A percentile compares a stretch with the other conserved stretches of the same genome.
phyloP scores from a whole-genome alignment of 202 grass and related monocot species.

The Alloteropsis angusta region DNA sequence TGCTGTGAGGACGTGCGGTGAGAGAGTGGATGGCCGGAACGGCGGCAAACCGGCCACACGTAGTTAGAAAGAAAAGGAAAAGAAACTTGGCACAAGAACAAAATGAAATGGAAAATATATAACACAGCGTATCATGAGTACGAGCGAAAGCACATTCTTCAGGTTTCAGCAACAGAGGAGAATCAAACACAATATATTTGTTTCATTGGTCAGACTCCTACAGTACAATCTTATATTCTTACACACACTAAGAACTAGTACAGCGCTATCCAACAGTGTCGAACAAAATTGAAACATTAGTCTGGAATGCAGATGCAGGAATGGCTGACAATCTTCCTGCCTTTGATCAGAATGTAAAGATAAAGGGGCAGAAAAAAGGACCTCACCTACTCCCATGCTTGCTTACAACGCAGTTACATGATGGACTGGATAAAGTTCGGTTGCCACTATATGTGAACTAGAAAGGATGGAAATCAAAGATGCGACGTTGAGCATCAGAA shows the following conservation, averaged over 20 bases:
- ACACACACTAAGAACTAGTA: conserved; percentile 30
- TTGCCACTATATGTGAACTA: conserved; percentile 11
- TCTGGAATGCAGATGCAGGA: not conserved
- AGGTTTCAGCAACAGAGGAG: not conserved
- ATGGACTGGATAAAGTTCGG: not conserved
- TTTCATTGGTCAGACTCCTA: conserved; percentile 28
- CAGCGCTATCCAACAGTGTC: conserved; percentile 9
- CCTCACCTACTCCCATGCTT: conserved; percentile 23
- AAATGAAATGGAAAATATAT: not conserved
- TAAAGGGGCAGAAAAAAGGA: not conserved
- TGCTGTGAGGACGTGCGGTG: not conserved
- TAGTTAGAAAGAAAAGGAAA: too few species aligned
- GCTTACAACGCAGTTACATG: conserved; percentile 35
- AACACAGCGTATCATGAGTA: not conserved
- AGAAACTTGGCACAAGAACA: not conserved
- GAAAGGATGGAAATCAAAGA: conserved; percentile 9
- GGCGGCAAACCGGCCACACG: not conserved
- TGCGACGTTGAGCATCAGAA: not conserved
- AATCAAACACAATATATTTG: not conserved
- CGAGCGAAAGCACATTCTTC: too few species aligned
- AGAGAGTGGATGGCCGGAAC: not conserved
- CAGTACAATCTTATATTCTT: conserved; percentile 29
- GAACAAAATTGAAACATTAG: conserved; percentile 8
- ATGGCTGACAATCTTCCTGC: conserved; percentile 13
- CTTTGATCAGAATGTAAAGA: conserved; percentile 2